Conservation (phyloP, 2,329 filamentous ascomycete genomes). For the Venturia nashicola region DNA sequence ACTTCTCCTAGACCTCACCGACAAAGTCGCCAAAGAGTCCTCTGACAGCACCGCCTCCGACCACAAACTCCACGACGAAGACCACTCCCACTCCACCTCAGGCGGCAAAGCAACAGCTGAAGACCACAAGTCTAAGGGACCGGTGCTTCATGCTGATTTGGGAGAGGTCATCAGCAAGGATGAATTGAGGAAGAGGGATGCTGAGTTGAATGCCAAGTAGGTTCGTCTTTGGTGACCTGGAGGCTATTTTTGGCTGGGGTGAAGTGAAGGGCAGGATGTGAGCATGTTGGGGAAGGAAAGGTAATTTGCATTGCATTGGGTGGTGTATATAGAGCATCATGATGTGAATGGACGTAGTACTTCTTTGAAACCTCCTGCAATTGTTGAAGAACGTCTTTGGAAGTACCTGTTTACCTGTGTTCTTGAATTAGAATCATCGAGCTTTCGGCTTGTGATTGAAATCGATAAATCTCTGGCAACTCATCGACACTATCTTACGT, state of each 20-base stretch:
- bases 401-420: too few species aligned
- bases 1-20: slow-evolving; percentile 26
- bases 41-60: slow-evolving; percentile 27
- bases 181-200: slow-evolving; percentile 36
- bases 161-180: slow-evolving; percentile 34
- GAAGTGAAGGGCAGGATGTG: background rate
- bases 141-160: slow-evolving; percentile 32
- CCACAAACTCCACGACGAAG: slow-evolving; percentile 21
- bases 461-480: too few species aligned
- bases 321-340: background rate
- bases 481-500: too few species aligned
- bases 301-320: background rate
- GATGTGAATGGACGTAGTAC: too few species aligned
- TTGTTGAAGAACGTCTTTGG: too few species aligned
- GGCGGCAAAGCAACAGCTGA: slow-evolving; percentile 23
- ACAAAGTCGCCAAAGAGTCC: slow-evolving; percentile 33
- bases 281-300: background rate
- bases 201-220: slow-evolving; percentile 35
- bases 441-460: too few species aligned
- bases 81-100: slow-evolving; percentile 19
- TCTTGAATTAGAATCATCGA: too few species aligned
- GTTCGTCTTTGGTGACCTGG: background rate
- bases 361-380: too few species aligned
- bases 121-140: slow-evolving; percentile 33
- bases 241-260: background rate